phyloP scores from a whole-genome alignment of 192 early-diverging fungal species.

The Backusella psychrophila region DNA sequence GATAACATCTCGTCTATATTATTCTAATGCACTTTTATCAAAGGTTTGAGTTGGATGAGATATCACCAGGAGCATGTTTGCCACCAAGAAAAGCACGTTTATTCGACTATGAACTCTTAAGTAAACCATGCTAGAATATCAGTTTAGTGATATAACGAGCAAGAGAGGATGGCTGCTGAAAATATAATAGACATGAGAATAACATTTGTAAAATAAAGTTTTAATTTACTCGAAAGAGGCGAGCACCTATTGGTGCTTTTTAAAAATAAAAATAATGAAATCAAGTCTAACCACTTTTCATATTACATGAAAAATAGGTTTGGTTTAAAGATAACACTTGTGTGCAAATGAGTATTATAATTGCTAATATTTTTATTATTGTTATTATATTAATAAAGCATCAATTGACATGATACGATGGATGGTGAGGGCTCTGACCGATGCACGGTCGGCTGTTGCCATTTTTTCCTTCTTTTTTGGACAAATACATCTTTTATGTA shows the following conservation, averaged over 20 bases:
- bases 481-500: slow-evolving; percentile 64
- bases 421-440: background rate
- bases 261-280: background rate
- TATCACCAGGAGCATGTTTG: slow-evolving; percentile 59
- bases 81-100: slow-evolving; percentile 46
- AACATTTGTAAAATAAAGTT: background rate
- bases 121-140: slow-evolving; percentile 36
- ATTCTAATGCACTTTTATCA: background rate
- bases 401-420: background rate
- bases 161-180: background rate
- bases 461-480: background rate
- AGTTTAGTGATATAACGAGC: background rate
- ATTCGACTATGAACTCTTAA: slow-evolving; percentile 67
- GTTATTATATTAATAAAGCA: background rate
- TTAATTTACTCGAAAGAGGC: background rate
- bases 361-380: background rate
- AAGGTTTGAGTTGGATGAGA: slow-evolving; percentile 60
- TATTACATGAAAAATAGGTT: too few relatives aligned
- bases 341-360: background rate
- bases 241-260: background rate
- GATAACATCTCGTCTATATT: background rate
- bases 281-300: too few relatives aligned
- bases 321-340: background rate
- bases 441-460: background rate
- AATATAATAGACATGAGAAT: background rate